Conservation (phyloP, 2,329 filamentous ascomycete species). For the Paecilomyces sp. region DNA sequence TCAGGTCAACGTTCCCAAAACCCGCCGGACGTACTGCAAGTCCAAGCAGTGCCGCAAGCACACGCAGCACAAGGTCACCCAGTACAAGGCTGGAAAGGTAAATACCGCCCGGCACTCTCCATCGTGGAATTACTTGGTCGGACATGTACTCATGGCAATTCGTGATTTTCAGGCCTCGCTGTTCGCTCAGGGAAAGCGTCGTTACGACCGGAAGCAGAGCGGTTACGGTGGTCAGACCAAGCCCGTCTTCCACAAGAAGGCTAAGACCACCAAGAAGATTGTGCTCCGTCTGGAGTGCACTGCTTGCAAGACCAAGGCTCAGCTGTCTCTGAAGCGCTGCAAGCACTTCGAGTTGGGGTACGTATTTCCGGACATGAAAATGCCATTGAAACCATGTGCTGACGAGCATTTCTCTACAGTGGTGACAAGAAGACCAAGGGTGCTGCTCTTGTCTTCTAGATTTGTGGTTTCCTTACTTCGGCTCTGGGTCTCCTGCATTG, state of each 20-base stretch:
- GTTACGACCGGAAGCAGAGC: slow-evolving; percentile 98
- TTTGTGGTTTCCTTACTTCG: slow-evolving; percentile 40
- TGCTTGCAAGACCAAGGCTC: slow-evolving; percentile 94
- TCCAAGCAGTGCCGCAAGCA: slow-evolving; percentile 90
- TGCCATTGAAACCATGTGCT: slow-evolving; percentile 21
- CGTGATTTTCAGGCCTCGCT: slow-evolving; percentile 61
- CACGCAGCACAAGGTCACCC: slow-evolving; percentile 87
- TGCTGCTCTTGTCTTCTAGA: slow-evolving; percentile 98
- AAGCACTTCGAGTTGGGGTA: slow-evolving; percentile 99
- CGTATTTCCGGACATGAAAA: slow-evolving; percentile 31
- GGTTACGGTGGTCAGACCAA: slow-evolving; percentile 99
- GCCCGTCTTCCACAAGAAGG: slow-evolving; percentile 99
- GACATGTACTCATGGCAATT: slow-evolving; percentile 16
- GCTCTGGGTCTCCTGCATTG: slow-evolving; percentile 36
- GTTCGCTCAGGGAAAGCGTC: slow-evolving; percentile 98
- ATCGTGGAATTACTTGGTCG: slow-evolving; percentile 8
- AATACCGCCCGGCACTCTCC: slow-evolving; percentile 16
- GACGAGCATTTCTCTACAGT: slow-evolving; percentile 49
- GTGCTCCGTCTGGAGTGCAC: slow-evolving; percentile 98
- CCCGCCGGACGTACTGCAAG: slow-evolving; percentile 96
- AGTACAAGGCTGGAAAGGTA: slow-evolving; percentile 96
- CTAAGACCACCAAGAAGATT: slow-evolving; percentile 99
- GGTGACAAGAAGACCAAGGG: slow-evolving; percentile 99
- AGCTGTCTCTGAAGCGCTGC: slow-evolving; percentile 98
- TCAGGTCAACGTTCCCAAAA: slow-evolving; percentile 97